phyloP scores from a whole-genome alignment of 148 eudicot genomes.

The Cornus kousa region DNA sequence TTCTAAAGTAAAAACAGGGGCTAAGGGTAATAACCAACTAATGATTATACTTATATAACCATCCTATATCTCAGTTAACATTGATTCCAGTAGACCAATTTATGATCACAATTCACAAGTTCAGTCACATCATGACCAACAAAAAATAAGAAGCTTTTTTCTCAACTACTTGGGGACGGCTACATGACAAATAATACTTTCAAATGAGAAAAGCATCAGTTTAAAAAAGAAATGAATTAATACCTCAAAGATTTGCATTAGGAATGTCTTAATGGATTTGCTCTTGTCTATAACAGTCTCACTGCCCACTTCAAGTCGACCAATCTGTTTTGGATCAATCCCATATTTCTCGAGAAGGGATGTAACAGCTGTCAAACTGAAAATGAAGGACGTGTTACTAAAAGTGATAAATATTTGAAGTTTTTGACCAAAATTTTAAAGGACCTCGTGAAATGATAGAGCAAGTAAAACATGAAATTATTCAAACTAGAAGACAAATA shows the following conservation, averaged over 20 bases:
- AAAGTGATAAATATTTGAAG: neutral
- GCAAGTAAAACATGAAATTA: neutral
- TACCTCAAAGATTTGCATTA: slow-evolving; percentile 97
- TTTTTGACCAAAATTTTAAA: neutral
- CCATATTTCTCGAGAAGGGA: slow-evolving; percentile 87
- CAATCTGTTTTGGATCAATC: slow-evolving; percentile 79
- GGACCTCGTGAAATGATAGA: neutral
- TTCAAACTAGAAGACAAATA: neutral
- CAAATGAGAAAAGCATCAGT: neutral
- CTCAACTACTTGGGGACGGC: too few relatives aligned
- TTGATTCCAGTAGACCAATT: neutral
- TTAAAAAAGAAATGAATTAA: slow-evolving; percentile 1
- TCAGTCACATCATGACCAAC: neutral
- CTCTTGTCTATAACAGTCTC: slow-evolving; percentile 99
- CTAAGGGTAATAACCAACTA: too few relatives aligned
- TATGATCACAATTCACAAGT: slow-evolving; percentile 1
- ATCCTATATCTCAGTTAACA: neutral
- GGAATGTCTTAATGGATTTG: slow-evolving; percentile 97
- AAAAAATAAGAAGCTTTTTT: neutral
- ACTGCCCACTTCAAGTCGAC: slow-evolving; percentile 96
- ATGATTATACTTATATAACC: neutral
- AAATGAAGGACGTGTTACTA: slow-evolving; percentile 1
- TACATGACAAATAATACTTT: neutral
- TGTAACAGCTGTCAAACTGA: slow-evolving; percentile 89
- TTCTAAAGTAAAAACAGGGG: neutral